Evolutionary conservation across 2,329 filamentous ascomycete genomes (phyloP), one percentile per base, ranked within the genome.

Genomic region (Plectosphaerella sp.): DNA sequence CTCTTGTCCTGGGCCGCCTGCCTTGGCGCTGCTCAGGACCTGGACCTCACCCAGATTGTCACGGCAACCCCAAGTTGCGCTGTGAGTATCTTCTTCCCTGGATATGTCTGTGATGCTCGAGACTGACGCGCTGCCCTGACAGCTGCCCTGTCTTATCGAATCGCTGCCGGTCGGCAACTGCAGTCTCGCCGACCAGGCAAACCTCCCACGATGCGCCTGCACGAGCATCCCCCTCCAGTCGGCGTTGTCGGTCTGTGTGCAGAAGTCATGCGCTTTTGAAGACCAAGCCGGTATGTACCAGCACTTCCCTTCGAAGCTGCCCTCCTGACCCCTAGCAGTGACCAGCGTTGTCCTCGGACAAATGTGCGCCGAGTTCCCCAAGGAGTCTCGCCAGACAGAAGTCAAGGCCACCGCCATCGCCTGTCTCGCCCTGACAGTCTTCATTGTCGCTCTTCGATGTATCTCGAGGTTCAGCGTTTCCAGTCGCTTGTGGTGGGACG

Each of bases 391-490:
- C 15, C 53, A 54, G 14, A 37, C 37, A 2, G 54, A 60, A n/a
- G 57, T 61, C 20, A 59, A 53, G 50, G 62, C 61, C 16, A 62
- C 64, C 33, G 62, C 63, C 15, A 61, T 64, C 48, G 41, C 18
- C 24, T 52, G 58, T 11, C 51, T 56, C 11, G 45, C 37, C 11
- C 45, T 60, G 11, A 57, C 58, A 2, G 51, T 58, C 11, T 49
- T 50, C 3, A 45, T 52, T 1, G 58, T 61, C n/a, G 42, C 51
- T 15, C 49, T 58, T n/a, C 51, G 59, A 10, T 60, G 57, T 36
- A 28, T 55, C 11, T 58, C 59, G 35, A 48, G 58, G 42, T 54
- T 51, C 48, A 52, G 22, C 22, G 49, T 53, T 14, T 53, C 58
- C 4, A 50, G 51, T 15, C 43, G 47, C 3, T 47, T 61, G 6